A percentile compares a stretch with the other conserved stretches of the same genome.
These are phyloP conservation scores for Trichocomaceae sp. DNA, from an alignment of 2,329 filamentous ascomycete species.

Conservation along the genomic window DNA sequence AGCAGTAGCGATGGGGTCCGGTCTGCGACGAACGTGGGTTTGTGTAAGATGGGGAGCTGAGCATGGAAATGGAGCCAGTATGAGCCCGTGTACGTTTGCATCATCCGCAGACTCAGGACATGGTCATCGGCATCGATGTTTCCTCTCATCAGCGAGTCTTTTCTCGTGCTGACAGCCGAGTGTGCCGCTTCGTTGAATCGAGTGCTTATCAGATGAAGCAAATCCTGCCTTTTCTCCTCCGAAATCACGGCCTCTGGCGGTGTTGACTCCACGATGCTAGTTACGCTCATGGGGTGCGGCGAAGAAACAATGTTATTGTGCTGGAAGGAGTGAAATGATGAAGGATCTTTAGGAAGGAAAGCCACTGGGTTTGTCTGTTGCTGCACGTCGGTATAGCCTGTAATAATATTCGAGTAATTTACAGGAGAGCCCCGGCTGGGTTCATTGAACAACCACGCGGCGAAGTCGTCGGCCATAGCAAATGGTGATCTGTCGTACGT, in stretches of 20 bases:
- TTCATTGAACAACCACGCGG: slow-evolving; percentile 75
- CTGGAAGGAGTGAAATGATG: slow-evolving; percentile 42
- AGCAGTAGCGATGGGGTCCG: slow-evolving; percentile 78
- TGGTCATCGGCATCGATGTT: slow-evolving; percentile 59
- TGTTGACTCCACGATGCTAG: slow-evolving; percentile 72
- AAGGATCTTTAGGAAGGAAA: slow-evolving; percentile 46
- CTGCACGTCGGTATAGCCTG: slow-evolving; percentile 33
- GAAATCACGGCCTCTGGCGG: slow-evolving; percentile 75
- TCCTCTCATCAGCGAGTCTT: slow-evolving; percentile 71
- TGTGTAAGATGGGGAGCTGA: slow-evolving; percentile 89
- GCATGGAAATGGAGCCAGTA: slow-evolving; percentile 96
- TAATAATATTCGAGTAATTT: slow-evolving; percentile 34
- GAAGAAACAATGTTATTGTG: slow-evolving; percentile 38
- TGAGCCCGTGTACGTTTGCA: slow-evolving; percentile 87
- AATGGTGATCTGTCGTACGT: slow-evolving; percentile 81
- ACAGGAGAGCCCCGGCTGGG: slow-evolving; percentile 51
- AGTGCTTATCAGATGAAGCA: slow-evolving; percentile 73
- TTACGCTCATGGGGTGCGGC: slow-evolving; percentile 84
- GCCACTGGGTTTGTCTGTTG: slow-evolving; percentile 42
- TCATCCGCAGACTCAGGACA: slow-evolving; percentile 79
- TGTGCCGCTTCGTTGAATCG: slow-evolving; percentile 77
- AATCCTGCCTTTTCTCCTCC: slow-evolving; percentile 75
- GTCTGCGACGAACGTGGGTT: slow-evolving; percentile 85
- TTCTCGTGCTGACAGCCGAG: slow-evolving; percentile 64
- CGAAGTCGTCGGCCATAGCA: slow-evolving; percentile 79